Percentiles rank a stretch among this genome's conserved stretches.
phyloP scores from a whole-genome alignment of 2,329 filamentous ascomycete species.

The Phaeophleospora eucalypticola region DNA sequence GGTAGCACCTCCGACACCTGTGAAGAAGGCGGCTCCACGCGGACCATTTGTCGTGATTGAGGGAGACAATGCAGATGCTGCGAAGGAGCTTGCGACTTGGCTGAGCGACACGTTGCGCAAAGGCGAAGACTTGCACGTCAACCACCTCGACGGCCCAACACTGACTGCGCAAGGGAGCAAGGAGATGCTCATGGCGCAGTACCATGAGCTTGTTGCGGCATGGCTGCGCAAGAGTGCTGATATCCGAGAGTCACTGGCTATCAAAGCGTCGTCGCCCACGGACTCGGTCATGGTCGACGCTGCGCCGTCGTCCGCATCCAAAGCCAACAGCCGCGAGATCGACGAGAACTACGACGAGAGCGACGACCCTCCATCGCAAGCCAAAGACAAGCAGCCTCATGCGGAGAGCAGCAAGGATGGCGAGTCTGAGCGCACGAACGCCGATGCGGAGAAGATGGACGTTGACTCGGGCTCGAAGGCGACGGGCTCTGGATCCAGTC shows the following conservation, averaged over 20 bases:
- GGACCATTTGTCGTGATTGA: constrained; percentile 82
- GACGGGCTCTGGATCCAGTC: constrained; percentile 3
- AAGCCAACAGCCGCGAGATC: constrained; percentile 14
- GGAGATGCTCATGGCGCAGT: constrained; percentile 37
- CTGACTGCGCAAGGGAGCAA: constrained; percentile 35
- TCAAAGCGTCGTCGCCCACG: constrained; percentile 12
- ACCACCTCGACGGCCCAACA: constrained; percentile 48
- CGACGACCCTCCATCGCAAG: constrained; percentile 9
- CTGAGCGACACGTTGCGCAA: constrained; percentile 53
- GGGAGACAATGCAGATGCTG: constrained; percentile 62
- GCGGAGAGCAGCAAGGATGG: constrained; percentile 7
- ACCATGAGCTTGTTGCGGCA: constrained; percentile 58
- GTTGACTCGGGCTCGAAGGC: constrained; percentile 16
- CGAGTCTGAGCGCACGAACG: constrained; percentile 2
- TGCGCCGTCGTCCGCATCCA: constrained; percentile 3
- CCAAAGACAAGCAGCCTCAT: constrained; percentile 6
- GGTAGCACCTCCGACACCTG: constrained; percentile 65
- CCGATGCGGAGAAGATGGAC: constrained; percentile 21
- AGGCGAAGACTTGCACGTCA: constrained; percentile 50
- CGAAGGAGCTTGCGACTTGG: constrained; percentile 61
- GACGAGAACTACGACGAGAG: constrained; percentile 27
- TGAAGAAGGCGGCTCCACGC: constrained; percentile 42
- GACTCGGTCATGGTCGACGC: constrained; percentile 24
- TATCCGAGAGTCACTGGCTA: constrained; percentile 49
- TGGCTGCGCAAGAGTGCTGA: constrained; percentile 75